A percentile compares a stretch with the other conserved stretches of the same genome.
Evolutionary conservation across 495 filamentous ascomycete genomes (phyloP).

Genomic region (Talaromyces wortmannii): DNA sequence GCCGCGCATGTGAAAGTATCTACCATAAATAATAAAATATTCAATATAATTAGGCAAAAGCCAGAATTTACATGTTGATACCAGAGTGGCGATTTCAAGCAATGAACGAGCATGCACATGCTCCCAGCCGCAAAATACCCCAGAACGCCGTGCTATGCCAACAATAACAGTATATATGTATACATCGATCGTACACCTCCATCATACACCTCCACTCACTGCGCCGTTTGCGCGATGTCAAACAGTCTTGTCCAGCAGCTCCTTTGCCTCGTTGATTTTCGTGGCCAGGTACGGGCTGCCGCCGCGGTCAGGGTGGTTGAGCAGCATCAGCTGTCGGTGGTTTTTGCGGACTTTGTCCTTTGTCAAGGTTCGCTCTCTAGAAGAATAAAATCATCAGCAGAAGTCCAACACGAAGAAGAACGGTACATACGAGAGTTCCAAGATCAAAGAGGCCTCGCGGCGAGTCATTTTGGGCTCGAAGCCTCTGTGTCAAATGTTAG

Average conservation of each 20-base stretch:
- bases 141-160: slow-evolving; percentile 21
- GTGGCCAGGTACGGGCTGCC: slow-evolving; percentile 94
- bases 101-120: not conserved
- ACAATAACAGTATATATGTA: slow-evolving; percentile 4
- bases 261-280: slow-evolving; percentile 97
- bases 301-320: slow-evolving; percentile 96
- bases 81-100: not conserved
- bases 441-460: slow-evolving; percentile 83
- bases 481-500: slow-evolving; percentile 41
- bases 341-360: slow-evolving; percentile 95
- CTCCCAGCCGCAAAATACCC: not conserved
- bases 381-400: not conserved
- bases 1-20: too few relatives aligned
- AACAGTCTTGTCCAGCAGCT: slow-evolving; percentile 74
- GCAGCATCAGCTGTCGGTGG: slow-evolving; percentile 91
- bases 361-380: slow-evolving; percentile 73
- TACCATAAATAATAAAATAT: too few relatives aligned
- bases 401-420: not conserved
- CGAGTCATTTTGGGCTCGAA: slow-evolving; percentile 93
- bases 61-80: not conserved
- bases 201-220: not conserved
- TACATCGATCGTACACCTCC: not conserved
- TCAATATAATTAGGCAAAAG: too few relatives aligned
- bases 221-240: not conserved
- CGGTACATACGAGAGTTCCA: slow-evolving; percentile 72